A percentile compares a stretch with the other conserved stretches of the same genome.
These are phyloP conservation scores for Trypanosoma brucei DNA, from an alignment of 208 protist species.

Conservation along the genomic window DNA sequence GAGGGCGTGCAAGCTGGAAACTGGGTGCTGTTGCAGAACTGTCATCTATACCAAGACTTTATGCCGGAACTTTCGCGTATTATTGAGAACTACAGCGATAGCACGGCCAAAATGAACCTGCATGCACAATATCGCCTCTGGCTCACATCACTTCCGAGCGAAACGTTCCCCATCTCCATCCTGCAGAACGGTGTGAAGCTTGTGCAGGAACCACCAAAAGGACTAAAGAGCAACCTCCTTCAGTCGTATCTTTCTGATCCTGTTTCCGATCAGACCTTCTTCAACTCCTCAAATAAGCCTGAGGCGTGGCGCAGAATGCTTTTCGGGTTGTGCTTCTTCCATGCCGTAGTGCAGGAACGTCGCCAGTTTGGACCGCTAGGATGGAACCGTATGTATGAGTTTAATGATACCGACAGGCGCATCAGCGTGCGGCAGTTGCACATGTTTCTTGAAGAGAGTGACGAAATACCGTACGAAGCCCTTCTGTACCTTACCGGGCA, in stretches of 20 bases:
- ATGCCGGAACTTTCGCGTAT: constrained; percentile 92
- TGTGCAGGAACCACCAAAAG: constrained; percentile 97
- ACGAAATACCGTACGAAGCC: constrained; percentile 91
- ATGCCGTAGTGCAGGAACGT: constrained; percentile 95
- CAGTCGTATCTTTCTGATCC: constrained; percentile 92
- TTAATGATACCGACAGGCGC: constrained; percentile 95
- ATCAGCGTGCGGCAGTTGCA: constrained; percentile 94
- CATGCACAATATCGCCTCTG: constrained; percentile 96
- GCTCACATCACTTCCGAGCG: constrained; percentile 96
- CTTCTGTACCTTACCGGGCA: constrained; percentile 91
- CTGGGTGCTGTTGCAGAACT: constrained; percentile 97
- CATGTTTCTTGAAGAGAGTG: constrained; percentile 93
- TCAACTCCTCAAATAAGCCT: constrained; percentile 77
- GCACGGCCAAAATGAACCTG: constrained; percentile 82
- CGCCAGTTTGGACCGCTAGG: constrained; percentile 94
- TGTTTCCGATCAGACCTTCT: constrained; percentile 81
- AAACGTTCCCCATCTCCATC: constrained; percentile 96
- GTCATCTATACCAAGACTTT: constrained; percentile 93
- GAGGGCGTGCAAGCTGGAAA: constrained; percentile 78
- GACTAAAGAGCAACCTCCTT: constrained; percentile 94
- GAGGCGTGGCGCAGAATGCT: constrained; percentile 88
- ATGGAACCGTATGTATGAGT: constrained; percentile 97
- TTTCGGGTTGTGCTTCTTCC: constrained; percentile 95
- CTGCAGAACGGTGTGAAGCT: constrained; percentile 98
- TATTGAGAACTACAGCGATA: constrained; percentile 90